Evolutionary conservation across 2,329 filamentous ascomycete species (phyloP).

Genomic region (Orbilia ellipsospora): DNA sequence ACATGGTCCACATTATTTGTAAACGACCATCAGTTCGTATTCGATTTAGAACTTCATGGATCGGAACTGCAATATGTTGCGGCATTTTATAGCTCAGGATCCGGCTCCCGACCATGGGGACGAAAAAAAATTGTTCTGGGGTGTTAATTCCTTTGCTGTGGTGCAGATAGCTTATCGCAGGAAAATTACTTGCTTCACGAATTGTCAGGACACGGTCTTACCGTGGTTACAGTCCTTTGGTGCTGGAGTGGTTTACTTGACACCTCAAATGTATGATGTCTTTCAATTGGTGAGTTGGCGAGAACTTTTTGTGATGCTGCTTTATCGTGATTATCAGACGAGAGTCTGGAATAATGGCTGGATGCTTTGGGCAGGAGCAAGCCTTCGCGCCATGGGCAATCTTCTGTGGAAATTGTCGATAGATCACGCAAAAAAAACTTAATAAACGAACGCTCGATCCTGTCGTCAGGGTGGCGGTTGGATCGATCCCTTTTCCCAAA

Average conservation of each 20-base stretch:
- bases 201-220: slow-evolving; percentile 46
- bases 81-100: slow-evolving; percentile 38
- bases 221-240: slow-evolving; percentile 38
- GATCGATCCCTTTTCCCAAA: slow-evolving; percentile 3
- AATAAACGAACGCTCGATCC: too few relatives aligned
- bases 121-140: too few relatives aligned
- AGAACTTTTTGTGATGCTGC: not conserved
- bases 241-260: not conserved
- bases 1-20: too few relatives aligned
- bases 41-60: slow-evolving; percentile 5
- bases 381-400: not conserved
- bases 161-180: slow-evolving; percentile 7
- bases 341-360: slow-evolving; percentile 3
- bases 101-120: slow-evolving; percentile 4
- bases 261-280: not conserved
- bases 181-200: slow-evolving; percentile 22
- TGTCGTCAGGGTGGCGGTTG: slow-evolving; percentile 12
- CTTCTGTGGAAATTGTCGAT: not conserved
- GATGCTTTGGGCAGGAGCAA: slow-evolving; percentile 26
- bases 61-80: slow-evolving; percentile 28
- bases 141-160: slow-evolving; percentile 6
- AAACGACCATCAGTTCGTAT: not conserved
- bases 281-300: not conserved
- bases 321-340: slow-evolving; percentile 29
- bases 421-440: slow-evolving; percentile 15